phyloP scores from a whole-genome alignment of 805 yeast genomes.

The Brettanomyces nanus region DNA sequence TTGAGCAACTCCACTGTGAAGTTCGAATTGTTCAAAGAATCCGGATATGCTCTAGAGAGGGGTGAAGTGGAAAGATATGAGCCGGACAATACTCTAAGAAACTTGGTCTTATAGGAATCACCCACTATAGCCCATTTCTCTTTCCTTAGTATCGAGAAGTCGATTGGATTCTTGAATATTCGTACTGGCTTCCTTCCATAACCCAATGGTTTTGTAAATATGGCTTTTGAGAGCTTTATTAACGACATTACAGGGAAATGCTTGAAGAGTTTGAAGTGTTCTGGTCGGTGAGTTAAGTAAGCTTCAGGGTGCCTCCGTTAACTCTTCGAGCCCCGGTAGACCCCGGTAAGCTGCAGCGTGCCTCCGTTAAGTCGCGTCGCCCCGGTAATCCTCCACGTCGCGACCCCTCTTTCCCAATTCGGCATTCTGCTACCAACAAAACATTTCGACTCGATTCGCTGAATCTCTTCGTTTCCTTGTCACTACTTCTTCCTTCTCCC shows the following conservation, averaged over 20 bases:
- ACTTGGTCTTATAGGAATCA: conserved; percentile 38
- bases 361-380: too few relatives aligned
- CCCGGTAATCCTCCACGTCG: too few relatives aligned
- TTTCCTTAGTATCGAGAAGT: conserved; percentile 28
- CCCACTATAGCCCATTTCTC: conserved; percentile 53
- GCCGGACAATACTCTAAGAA: conserved; percentile 52
- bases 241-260: conserved; percentile 1
- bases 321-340: too few relatives aligned
- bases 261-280: too few relatives aligned
- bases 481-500: too few relatives aligned
- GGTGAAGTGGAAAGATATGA: conserved; percentile 46
- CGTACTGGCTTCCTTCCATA: not conserved
- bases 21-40: conserved; percentile 33
- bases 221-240: conserved; percentile 9
- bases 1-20: conserved; percentile 33
- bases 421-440: too few relatives aligned
- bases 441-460: too few relatives aligned
- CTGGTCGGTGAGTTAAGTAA: too few relatives aligned
- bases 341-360: too few relatives aligned
- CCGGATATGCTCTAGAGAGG: conserved; percentile 47
- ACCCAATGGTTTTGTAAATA: conserved; percentile 8
- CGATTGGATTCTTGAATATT: conserved; percentile 33
- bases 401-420: too few relatives aligned
- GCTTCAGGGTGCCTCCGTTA: too few relatives aligned
- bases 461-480: too few relatives aligned